Evolutionary conservation across 306 rosid species (phyloP), one percentile per base, ranked within the genome.

Genomic region (Cyamopsis tetragonoloba): DNA sequence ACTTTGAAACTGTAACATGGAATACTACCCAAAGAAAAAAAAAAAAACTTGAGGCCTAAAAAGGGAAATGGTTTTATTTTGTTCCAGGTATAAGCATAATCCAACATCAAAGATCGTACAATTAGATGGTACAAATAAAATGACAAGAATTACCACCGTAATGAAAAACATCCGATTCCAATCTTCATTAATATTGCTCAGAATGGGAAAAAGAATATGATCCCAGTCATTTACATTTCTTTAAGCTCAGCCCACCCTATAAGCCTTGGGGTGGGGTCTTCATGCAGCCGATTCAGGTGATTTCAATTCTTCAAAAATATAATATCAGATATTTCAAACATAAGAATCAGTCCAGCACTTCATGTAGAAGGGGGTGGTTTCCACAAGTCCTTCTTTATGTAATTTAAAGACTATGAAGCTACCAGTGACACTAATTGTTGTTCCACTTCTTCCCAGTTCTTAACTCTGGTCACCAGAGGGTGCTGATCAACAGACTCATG

Each of bases 361-460:
- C 54, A 12, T 44, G 58, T 2, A 22, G 48, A 62, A 37, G 65
- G 12, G 59, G 47, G 17, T n/a, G 56, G 5, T 31, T 4, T 27
- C 72, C 6, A 20, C 50, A 56, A 50, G 73, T 55, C 56, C 57
- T 41, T 37, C 68, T 13, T n/a, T 1, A 18, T 0, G 10, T 28
- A 37, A 43, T 63, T 56, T 46, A 28, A 48, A 42, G 22, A 37
- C 61, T 81, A 80, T 7, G 81, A 66, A 46, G 69, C 57, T 57
- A 73, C 42, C 82, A 71, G 61, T 50, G 88, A 72, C 76, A 80
- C 57, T 24, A 92, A 65, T 22, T 87, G 91, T 71, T 86, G 82
- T 77, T 92, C 98, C 67, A 87, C 98, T 19, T 88, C 91, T 62
- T 76, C 82, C 98, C 98, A 92, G 72, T 89, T 87, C 82, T 74